A percentile compares a stretch with the other conserved stretches of the same genome.
Evolutionary conservation across 2,329 filamentous ascomycete genomes (phyloP).

Genomic region (Didymella arachidicola): DNA sequence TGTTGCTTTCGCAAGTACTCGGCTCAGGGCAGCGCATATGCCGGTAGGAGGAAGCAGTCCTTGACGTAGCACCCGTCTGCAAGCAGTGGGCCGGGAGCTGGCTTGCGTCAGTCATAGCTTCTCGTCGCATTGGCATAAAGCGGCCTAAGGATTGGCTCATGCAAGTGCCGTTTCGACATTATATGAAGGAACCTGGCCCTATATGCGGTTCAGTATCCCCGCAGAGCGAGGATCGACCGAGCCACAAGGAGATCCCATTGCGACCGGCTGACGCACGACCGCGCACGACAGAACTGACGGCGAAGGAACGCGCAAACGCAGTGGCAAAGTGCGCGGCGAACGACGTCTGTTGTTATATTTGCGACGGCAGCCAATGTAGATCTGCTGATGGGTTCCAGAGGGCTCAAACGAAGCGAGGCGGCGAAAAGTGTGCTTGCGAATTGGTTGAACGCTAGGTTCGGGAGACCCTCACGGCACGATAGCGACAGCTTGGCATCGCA

Average conservation of each 20-base stretch:
- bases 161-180: constrained; percentile 52
- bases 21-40: constrained; percentile 31
- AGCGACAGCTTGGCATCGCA: constrained; percentile 34
- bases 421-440: constrained; percentile 21
- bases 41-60: constrained; percentile 44
- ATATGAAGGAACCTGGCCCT: constrained; percentile 44
- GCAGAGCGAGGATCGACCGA: constrained; percentile 45
- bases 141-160: constrained; percentile 51
- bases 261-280: constrained; percentile 42
- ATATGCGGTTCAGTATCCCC: constrained; percentile 51
- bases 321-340: constrained; percentile 26
- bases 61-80: constrained; percentile 49
- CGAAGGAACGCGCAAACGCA: constrained; percentile 25
- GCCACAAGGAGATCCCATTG: constrained; percentile 45
- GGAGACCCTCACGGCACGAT: constrained; percentile 30
- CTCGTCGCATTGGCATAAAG: constrained; percentile 49
- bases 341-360: constrained; percentile 17
- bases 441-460: constrained; percentile 25
- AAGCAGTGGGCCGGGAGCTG: constrained; percentile 40
- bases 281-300: constrained; percentile 35
- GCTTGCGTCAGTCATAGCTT: constrained; percentile 39
- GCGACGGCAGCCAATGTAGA: constrained; percentile 13
- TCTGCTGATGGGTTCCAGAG: constrained; percentile 12
- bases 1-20: constrained; percentile 38
- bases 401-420: constrained; percentile 24